Percentiles rank a stretch among this genome's conserved stretches.
Conservation (phyloP, 345 rosid genomes). For the Ailanthus altissimus region DNA sequence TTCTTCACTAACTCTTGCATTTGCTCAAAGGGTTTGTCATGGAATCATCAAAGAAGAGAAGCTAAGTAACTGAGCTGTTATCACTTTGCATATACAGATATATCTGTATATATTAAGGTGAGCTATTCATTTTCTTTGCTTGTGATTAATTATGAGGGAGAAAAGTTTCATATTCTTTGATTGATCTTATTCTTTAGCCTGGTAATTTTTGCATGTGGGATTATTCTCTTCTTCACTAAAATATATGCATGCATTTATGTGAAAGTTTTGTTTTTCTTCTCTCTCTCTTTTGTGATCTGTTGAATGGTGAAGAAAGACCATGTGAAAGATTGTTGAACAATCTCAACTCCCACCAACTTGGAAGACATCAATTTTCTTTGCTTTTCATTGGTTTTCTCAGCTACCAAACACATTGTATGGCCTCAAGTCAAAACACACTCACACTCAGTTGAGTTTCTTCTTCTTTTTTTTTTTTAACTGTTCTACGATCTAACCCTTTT, state of each 20-base stretch:
- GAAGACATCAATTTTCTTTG: neutral
- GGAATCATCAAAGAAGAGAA: slow-evolving; percentile 13
- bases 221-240: neutral
- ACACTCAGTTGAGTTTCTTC: neutral
- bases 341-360: neutral
- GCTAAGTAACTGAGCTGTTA: slow-evolving; percentile 10
- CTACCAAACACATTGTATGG: neutral
- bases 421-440: neutral
- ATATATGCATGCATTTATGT: neutral
- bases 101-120: slow-evolving; percentile 13
- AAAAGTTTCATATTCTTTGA: neutral
- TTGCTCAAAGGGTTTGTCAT: neutral
- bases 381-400: neutral
- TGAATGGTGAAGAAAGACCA: neutral
- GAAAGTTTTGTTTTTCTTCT: neutral
- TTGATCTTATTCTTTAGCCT: neutral
- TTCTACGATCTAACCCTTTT: slow-evolving; percentile 18
- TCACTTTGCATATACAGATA: neutral
- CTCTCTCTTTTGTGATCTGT: neutral
- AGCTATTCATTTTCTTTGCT: slow-evolving; percentile 15
- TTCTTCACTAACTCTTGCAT: slow-evolving; percentile 6
- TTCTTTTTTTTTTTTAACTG: neutral
- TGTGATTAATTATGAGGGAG: too few relatives aligned
- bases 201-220: neutral
- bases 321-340: neutral